Conservation (phyloP, 129 eudicot species). For the Lactuca saligna region DNA sequence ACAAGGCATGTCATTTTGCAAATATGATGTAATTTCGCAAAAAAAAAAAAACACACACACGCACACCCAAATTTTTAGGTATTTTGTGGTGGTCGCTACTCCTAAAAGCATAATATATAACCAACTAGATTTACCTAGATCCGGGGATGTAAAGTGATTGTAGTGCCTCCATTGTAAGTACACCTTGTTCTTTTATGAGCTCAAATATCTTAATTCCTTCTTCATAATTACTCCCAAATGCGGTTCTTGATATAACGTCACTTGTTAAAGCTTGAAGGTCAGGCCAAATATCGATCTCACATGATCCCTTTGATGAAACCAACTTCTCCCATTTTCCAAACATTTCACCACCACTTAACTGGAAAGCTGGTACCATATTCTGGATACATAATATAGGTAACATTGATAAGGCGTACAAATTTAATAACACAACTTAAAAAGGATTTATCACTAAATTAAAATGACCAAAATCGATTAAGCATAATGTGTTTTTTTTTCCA, state of each 20-base stretch:
- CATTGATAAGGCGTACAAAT: not conserved
- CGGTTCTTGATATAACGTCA: not conserved
- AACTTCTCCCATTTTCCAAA: conserved; percentile 10
- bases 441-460: too few relatives aligned
- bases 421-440: too few relatives aligned
- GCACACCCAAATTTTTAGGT: too few relatives aligned
- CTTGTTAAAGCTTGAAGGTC: conserved; percentile 8
- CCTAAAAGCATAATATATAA: too few relatives aligned
- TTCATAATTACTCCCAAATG: not conserved
- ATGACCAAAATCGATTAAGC: too few relatives aligned
- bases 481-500: too few relatives aligned
- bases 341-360: conserved; percentile 4
- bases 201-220: not conserved
- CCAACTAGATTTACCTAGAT: not conserved
- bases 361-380: conserved; percentile 15
- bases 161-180: not conserved
- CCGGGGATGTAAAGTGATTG: not conserved
- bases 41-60: too few relatives aligned
- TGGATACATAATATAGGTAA: not conserved
- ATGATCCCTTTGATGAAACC: not conserved
- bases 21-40: too few relatives aligned
- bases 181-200: not conserved
- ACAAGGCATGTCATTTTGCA: not conserved
- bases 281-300: conserved; percentile 14
- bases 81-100: too few relatives aligned